Base-by-base conservation (phyloP, 495 filamentous ascomycete genomes). In the Podospora conica region DNA sequence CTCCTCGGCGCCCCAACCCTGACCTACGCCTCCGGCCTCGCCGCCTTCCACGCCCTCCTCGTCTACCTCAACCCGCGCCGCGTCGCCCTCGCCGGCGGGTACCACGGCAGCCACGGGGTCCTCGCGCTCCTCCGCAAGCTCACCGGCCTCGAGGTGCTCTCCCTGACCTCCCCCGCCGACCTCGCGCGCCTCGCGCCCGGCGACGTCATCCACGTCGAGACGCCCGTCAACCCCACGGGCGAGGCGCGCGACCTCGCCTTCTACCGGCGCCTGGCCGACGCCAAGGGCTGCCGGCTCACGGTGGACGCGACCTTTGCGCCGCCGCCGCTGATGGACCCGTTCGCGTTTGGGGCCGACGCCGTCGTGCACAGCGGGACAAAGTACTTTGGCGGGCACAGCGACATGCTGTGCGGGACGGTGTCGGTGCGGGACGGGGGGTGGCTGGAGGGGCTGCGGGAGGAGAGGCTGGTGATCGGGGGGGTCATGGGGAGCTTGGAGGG, bases 361-460 rank as follows among this genome's bases (percentile, higher is more conserved):
- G 86, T 97, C 22, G 89, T 97, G 89, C 95, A 98, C 76, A 87
- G 83, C 23, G 95, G 91, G 12, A 95, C 93, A 9, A 98, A 98
- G 82, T 98, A 97, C 75, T 84, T 98, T 65, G 95, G 95, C 21
- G 95, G 95, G 1, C 95, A 98, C 77, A 90, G 86, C 67, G 95
- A 98, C 77, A 79, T 97, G 77, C 85, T 98, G 0, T 91, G 90
- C 69, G 95, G 95, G 12, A 88, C 96, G 21, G 80, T 97, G 21
- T 89, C 85, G 0, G 85, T 89, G 7, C 77, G 81, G 33, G 69
- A 53, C 7, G 58, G 55, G 62, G 82, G 82, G 4, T 90, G 87
- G 90, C 74, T 84, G 29, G 63, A 71, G 3, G 76, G 76, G 56
- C 72, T 98, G 65, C 76, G 76, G 33, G 68, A 70, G 3, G 93